Conservation (phyloP, 2,329 filamentous ascomycete species). For the Metarhizium humberi region DNA sequence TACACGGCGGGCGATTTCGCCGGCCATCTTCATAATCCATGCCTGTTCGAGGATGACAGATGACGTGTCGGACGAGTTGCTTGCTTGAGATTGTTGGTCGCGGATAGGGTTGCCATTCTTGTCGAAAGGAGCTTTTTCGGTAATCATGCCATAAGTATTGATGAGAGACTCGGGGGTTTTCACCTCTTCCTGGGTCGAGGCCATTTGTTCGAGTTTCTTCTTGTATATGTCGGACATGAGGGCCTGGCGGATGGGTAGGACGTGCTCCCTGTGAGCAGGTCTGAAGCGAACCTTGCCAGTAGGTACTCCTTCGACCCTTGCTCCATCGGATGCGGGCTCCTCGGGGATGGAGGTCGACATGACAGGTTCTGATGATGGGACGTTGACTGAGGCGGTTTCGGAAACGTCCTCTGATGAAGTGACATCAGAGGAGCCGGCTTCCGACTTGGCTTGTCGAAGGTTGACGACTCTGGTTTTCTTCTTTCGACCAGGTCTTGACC, state of each 20-base stretch:
- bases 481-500: conserved; percentile 57
- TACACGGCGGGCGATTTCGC: conserved; percentile 79
- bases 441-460: conserved; percentile 54
- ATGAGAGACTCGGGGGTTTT: conserved; percentile 8
- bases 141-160: not conserved
- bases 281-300: conserved; percentile 34
- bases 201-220: conserved; percentile 14
- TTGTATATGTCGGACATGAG: conserved; percentile 16
- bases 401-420: conserved; percentile 37
- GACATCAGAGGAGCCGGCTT: conserved; percentile 42
- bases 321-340: conserved; percentile 43
- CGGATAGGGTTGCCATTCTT: conserved; percentile 20
- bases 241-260: conserved; percentile 10
- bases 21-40: conserved; percentile 89
- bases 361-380: conserved; percentile 53
- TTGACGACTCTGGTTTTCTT: conserved; percentile 82
- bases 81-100: conserved; percentile 19
- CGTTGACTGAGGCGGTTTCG: conserved; percentile 44
- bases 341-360: conserved; percentile 48
- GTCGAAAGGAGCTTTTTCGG: conserved; percentile 16
- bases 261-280: conserved; percentile 10
- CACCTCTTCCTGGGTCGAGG: conserved; percentile 13
- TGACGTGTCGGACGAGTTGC: conserved; percentile 34
- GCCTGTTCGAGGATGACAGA: conserved; percentile 66
- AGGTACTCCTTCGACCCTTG: conserved; percentile 15